These are phyloP conservation scores for Coemansia sp. DNA, from an alignment of 192 early-diverging fungal species.

Conservation along the genomic window DNA sequence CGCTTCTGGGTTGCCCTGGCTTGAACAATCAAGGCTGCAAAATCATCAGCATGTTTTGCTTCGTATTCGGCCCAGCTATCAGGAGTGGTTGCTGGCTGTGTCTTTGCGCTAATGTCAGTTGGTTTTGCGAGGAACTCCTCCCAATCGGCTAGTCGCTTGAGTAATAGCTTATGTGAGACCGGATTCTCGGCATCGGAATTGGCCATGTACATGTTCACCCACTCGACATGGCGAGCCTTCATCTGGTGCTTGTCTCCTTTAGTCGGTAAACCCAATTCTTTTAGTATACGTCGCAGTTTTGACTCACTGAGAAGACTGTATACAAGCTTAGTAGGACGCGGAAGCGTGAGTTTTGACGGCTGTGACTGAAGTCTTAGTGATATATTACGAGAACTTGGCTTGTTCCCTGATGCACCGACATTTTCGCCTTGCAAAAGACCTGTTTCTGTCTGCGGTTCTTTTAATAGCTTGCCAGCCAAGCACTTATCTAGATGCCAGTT, in stretches of 20 bases:
- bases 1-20: constrained; percentile 16
- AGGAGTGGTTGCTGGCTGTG: not conserved
- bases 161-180: constrained; percentile 28
- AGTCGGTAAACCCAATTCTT: constrained; percentile 46
- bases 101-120: constrained; percentile 7
- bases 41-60: constrained; percentile 41
- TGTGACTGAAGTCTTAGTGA: constrained; percentile 11
- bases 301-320: constrained; percentile 52
- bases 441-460: not conserved
- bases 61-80: constrained; percentile 22
- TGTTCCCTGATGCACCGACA: not conserved
- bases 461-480: constrained; percentile 18
- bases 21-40: constrained; percentile 32
- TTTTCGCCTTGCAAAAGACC: not conserved
- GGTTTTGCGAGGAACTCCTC: constrained; percentile 24
- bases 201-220: constrained; percentile 55
- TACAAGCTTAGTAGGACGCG: constrained; percentile 51
- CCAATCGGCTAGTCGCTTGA: constrained; percentile 34
- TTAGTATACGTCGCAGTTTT: constrained; percentile 47
- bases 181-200: constrained; percentile 47
- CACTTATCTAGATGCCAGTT: constrained; percentile 54
- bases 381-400: not conserved
- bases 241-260: constrained; percentile 53
- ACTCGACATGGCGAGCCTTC: constrained; percentile 51
- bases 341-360: constrained; percentile 21